Percentiles rank a stretch among this genome's conserved stretches.
phyloP scores from a whole-genome alignment of 192 early-diverging fungal genomes.

The Rhizoclosmatium globosum region DNA sequence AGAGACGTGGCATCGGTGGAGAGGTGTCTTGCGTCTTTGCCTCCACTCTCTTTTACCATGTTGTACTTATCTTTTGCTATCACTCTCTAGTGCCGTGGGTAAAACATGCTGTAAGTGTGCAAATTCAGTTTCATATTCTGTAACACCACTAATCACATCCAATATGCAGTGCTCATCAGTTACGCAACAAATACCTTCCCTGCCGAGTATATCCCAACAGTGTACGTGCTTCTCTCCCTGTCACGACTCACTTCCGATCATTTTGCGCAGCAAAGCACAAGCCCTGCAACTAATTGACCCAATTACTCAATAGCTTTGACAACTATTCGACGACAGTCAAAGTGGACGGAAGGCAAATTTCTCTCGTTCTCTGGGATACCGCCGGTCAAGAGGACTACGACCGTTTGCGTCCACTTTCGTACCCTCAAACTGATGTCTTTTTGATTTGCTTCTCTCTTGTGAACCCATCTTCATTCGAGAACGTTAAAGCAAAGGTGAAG shows the following conservation, averaged over 20 bases:
- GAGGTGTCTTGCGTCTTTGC: neutral
- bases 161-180: slow-evolving; percentile 78
- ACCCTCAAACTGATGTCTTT: slow-evolving; percentile 87
- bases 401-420: slow-evolving; percentile 86
- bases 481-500: slow-evolving; percentile 84
- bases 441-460: slow-evolving; percentile 90
- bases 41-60: neutral
- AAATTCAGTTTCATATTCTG: neutral
- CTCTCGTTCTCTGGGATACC: slow-evolving; percentile 93
- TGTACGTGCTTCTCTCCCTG: slow-evolving; percentile 70
- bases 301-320: slow-evolving; percentile 73
- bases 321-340: slow-evolving; percentile 85
- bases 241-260: neutral
- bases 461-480: slow-evolving; percentile 88
- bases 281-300: neutral
- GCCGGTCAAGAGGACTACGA: slow-evolving; percentile 95
- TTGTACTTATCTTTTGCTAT: neutral
- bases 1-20: too few relatives aligned
- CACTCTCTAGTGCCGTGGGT: slow-evolving; percentile 75
- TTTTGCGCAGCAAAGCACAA: neutral
- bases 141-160: neutral
- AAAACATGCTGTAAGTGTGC: slow-evolving; percentile 82
- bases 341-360: slow-evolving; percentile 78
- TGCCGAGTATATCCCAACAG: slow-evolving; percentile 99
- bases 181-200: slow-evolving; percentile 99